These are phyloP conservation scores for Chytridium lagenaria DNA, from an alignment of 371 early-diverging fungal genomes.

Conservation along the genomic window DNA sequence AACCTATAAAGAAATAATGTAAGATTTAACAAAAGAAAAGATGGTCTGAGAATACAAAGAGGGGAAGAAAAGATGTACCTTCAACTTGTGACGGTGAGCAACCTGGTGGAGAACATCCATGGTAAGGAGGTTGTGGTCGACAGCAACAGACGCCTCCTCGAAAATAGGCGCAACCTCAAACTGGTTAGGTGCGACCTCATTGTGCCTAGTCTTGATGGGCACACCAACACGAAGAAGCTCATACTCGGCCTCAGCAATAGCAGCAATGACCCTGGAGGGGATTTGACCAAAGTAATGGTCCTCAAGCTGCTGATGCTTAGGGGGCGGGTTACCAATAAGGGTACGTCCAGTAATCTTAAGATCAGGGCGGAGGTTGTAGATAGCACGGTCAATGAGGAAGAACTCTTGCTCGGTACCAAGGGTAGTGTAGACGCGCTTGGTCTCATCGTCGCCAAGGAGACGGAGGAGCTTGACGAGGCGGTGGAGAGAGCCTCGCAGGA, in stretches of 20 bases:
- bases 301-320: slow-evolving; percentile 97
- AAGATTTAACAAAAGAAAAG: not conserved
- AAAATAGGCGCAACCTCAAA: slow-evolving; percentile 98
- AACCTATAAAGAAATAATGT: slow-evolving; percentile 48
- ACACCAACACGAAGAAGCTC: slow-evolving; percentile 94
- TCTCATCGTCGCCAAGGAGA: slow-evolving; percentile 63
- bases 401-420: slow-evolving; percentile 98
- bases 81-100: slow-evolving; percentile 95
- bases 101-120: slow-evolving; percentile 97
- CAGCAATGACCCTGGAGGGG: slow-evolving; percentile 89
- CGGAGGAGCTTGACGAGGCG: slow-evolving; percentile 76
- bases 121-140: slow-evolving; percentile 98
- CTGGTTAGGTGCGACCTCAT: slow-evolving; percentile 99
- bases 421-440: slow-evolving; percentile 84
- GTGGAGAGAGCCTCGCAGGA: slow-evolving; percentile 85
- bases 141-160: slow-evolving; percentile 93
- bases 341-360: slow-evolving; percentile 96
- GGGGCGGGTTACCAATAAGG: slow-evolving; percentile 89
- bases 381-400: slow-evolving; percentile 93
- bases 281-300: slow-evolving; percentile 99
- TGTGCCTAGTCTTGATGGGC: slow-evolving; percentile 98
- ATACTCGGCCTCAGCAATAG: slow-evolving; percentile 90
- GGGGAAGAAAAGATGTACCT: slow-evolving; percentile 47
- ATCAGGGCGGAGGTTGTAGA: slow-evolving; percentile 93
- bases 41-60: not conserved